phyloP scores from a whole-genome alignment of 257 asterid species.

The Nicotiana benthamiana region DNA sequence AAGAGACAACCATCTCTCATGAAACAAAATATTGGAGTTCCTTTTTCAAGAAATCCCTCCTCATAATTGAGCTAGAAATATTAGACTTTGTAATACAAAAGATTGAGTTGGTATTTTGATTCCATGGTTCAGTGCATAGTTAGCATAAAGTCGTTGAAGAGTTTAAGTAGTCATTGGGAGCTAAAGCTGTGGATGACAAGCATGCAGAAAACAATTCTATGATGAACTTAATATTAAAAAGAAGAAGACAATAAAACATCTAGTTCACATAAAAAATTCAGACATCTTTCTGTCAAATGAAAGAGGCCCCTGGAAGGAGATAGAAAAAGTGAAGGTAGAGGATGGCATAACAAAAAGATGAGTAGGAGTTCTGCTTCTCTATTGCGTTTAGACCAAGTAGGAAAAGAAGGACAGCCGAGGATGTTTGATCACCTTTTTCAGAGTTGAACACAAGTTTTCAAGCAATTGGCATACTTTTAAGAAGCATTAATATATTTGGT shows the following conservation, averaged over 20 bases:
- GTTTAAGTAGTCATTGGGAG: background rate
- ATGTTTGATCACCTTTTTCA: background rate
- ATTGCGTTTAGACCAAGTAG: background rate
- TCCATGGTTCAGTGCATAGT: background rate
- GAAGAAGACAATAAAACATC: background rate
- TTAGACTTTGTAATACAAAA: background rate
- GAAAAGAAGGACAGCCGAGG: background rate
- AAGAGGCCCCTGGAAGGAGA: background rate
- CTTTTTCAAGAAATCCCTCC: background rate
- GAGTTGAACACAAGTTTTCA: background rate
- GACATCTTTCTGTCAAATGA: background rate
- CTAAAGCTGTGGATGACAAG: background rate
- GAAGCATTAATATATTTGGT: background rate
- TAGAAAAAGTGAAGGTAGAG: background rate
- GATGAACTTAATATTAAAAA: background rate
- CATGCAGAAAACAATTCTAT: background rate
- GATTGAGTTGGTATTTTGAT: background rate
- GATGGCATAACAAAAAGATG: background rate
- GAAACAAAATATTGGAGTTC: background rate
- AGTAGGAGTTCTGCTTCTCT: background rate
- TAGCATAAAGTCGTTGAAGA: background rate
- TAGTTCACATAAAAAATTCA: background rate
- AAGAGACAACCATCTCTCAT: background rate
- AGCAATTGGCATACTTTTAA: background rate
- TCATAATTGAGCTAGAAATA: background rate